These are phyloP conservation scores for Isatis lusitanica DNA, from an alignment of 441 rosid species.

Conservation along the genomic window DNA sequence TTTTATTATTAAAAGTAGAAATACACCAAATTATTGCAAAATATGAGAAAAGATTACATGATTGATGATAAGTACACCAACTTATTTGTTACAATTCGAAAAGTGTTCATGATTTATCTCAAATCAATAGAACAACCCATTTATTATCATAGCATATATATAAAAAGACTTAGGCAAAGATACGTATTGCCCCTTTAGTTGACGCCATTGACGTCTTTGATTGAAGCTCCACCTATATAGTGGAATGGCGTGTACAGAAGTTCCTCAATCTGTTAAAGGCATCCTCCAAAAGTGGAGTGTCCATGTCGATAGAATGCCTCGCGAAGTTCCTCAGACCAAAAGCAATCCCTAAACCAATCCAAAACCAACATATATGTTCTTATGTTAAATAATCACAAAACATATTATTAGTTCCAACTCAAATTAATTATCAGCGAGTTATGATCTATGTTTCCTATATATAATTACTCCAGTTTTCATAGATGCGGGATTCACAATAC, in stretches of 20 bases:
- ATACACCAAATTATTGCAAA: not conserved
- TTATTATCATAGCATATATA: not conserved
- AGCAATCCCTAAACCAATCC: slow-evolving; percentile 24
- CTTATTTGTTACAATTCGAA: not conserved
- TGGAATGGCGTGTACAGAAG: slow-evolving; percentile 26
- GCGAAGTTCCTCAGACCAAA: slow-evolving; percentile 29
- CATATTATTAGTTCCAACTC: no score
- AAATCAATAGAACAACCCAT: not conserved
- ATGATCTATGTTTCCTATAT: no score
- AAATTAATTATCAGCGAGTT: no score
- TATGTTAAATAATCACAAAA: not conserved
- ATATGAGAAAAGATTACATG: slow-evolving; percentile 15
- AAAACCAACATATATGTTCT: not conserved
- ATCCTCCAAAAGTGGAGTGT: slow-evolving; percentile 19
- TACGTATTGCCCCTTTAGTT: slow-evolving; percentile 6
- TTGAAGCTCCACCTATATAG: not conserved
- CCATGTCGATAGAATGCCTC: slow-evolving; percentile 33
- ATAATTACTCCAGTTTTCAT: no score
- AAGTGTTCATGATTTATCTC: slow-evolving; percentile 5
- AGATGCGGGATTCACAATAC: no score
- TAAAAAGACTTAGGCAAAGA: not conserved
- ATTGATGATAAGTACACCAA: slow-evolving; percentile 2
- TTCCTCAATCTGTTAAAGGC: slow-evolving; percentile 31
- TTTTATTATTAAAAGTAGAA: not conserved
- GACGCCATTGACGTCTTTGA: slow-evolving; percentile 7